Conservation (phyloP, 2,329 filamentous ascomycete genomes). For the Phaeomoniella chlamydospora region DNA sequence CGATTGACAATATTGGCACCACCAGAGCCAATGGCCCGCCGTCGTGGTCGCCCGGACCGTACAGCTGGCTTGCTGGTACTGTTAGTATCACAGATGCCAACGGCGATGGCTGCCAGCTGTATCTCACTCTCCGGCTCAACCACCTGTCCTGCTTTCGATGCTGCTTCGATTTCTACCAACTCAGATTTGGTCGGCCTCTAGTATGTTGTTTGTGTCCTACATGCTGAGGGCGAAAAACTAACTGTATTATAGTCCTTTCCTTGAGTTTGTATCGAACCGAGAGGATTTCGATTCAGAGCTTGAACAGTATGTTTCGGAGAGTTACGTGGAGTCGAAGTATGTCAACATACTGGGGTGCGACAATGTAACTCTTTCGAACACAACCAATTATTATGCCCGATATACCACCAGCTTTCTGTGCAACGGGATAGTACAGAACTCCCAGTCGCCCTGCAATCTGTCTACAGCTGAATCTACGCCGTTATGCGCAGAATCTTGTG, state of each 20-base stretch:
- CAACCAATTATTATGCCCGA: conserved; percentile 73
- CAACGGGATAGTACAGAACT: conserved; percentile 88
- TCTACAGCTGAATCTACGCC: conserved; percentile 52
- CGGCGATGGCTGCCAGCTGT: conserved; percentile 22
- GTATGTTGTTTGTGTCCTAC: no score
- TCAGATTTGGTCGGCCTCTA: conserved; percentile 44
- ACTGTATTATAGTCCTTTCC: conserved; percentile 75
- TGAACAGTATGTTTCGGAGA: conserved; percentile 54
- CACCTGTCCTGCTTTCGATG: conserved; percentile 57
- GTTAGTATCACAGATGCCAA: no score
- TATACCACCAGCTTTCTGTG: conserved; percentile 88
- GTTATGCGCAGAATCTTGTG: conserved; percentile 81
- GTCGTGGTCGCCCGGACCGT: no score
- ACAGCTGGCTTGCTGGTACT: no score
- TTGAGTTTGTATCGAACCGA: conserved; percentile 63
- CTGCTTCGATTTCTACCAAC: conserved; percentile 56
- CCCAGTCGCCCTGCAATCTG: conserved; percentile 53
- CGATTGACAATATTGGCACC: no score
- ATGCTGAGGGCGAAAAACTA: no score
- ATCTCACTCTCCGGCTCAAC: conserved; percentile 58
- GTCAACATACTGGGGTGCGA: conserved; percentile 66
- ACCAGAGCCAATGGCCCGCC: no score
- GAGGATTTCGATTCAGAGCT: conserved; percentile 66
- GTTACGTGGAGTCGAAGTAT: conserved; percentile 68
- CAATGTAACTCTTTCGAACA: conserved; percentile 61